phyloP scores from a whole-genome alignment of 345 rosid species.

The Firmiana major region DNA sequence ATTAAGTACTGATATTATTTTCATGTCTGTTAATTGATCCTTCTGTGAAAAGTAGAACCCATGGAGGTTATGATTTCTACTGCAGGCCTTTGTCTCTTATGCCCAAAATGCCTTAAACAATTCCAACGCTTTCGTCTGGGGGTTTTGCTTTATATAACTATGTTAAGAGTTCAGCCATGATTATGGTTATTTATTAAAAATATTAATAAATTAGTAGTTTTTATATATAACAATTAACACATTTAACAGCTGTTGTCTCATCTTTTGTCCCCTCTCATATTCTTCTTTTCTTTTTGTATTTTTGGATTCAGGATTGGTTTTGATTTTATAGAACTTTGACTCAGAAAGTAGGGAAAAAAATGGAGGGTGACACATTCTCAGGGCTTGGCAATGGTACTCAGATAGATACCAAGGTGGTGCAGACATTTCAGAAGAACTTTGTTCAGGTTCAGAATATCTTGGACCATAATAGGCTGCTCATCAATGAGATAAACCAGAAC shows the following conservation, averaged over 20 bases:
- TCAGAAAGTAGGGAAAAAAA: constrained; percentile 12
- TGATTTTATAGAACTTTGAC: constrained; percentile 25
- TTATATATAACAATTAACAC: not conserved
- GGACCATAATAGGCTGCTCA: constrained; percentile 68
- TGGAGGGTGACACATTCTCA: constrained; percentile 61
- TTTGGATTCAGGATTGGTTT: constrained; percentile 26
- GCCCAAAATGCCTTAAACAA: constrained; percentile 27
- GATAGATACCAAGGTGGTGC: constrained; percentile 55
- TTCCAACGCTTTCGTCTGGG: constrained; percentile 21
- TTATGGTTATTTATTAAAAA: constrained; percentile 14
- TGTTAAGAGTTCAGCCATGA: constrained; percentile 10
- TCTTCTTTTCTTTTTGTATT: not conserved
- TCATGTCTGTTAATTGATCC: constrained; percentile 13
- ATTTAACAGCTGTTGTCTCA: constrained; percentile 14
- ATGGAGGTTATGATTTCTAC: constrained; percentile 41
- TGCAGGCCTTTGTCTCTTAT: constrained; percentile 41
- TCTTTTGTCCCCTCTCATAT: constrained; percentile 9
- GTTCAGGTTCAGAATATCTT: constrained; percentile 64
- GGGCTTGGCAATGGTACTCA: constrained; percentile 46
- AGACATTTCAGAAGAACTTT: constrained; percentile 69
- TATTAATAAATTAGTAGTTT: too few relatives aligned
- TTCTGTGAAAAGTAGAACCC: constrained; percentile 22
- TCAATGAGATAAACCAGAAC: constrained; percentile 74
- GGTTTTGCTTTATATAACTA: not conserved
- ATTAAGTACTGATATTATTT: constrained; percentile 3